These are phyloP conservation scores for Rhodotorula sp. DNA, from an alignment of 1,284 basidiomycete genomes.

Conservation along the genomic window DNA sequence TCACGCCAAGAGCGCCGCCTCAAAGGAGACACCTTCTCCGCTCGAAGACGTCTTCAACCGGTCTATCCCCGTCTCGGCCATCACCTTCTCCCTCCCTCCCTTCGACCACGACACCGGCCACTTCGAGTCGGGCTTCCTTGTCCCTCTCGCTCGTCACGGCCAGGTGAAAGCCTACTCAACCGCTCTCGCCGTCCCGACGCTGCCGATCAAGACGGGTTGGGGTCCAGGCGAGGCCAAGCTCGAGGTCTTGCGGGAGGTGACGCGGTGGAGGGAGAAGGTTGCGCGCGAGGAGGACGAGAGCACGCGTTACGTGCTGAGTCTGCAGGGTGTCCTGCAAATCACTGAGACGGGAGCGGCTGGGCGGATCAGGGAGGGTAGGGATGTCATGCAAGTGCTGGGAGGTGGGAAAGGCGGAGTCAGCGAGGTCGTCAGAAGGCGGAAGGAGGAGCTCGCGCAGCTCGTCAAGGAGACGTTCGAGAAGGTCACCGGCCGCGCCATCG, in stretches of 20 bases:
- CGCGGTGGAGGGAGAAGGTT: conserved; percentile 78
- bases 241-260: conserved; percentile 69
- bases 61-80: conserved; percentile 70
- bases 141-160: conserved; percentile 74
- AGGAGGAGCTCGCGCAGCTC: conserved; percentile 26
- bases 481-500: conserved; percentile 41
- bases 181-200: conserved; percentile 48
- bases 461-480: conserved; percentile 52
- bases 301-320: conserved; percentile 69
- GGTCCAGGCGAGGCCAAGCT: conserved; percentile 42
- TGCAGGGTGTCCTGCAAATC: conserved; percentile 67
- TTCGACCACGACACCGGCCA: conserved; percentile 67
- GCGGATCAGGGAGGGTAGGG: conserved; percentile 59
- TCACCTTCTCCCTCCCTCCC: conserved; percentile 62
- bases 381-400: conserved; percentile 52
- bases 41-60: conserved; percentile 59
- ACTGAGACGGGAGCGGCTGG: conserved; percentile 54
- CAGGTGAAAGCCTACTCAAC: conserved; percentile 51
- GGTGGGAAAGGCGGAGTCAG: conserved; percentile 51
- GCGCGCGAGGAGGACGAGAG: conserved; percentile 87
- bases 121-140: conserved; percentile 71
- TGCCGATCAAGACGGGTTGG: conserved; percentile 54
- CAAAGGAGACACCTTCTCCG: conserved; percentile 15
- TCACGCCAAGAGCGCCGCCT: conserved; percentile 52
- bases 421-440: conserved; percentile 45